Percentiles rank a stretch among this genome's conserved stretches.
Evolutionary conservation across 179 eudicot genomes (phyloP).

Genomic region (Vitellaria paradoxa): DNA sequence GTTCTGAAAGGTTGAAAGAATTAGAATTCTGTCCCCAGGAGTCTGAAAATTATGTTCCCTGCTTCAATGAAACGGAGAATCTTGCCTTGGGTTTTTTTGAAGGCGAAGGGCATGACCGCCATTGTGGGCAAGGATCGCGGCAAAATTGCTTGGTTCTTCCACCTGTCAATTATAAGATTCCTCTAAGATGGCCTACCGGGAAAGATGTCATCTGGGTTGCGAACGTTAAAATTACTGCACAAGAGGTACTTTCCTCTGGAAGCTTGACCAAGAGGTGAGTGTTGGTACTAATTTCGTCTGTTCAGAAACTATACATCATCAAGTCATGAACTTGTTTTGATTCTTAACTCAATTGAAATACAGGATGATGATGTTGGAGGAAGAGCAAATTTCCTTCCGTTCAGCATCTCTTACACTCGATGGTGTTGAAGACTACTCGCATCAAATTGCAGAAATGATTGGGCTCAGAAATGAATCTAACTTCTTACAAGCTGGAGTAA

Average conservation of each 20-base stretch:
- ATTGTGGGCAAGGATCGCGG: slow-evolving; percentile 40
- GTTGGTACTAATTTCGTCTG: slow-evolving; percentile 5
- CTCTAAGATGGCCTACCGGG: slow-evolving; percentile 96
- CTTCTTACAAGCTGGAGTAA: slow-evolving; percentile 85
- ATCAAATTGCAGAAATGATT: slow-evolving; percentile 98
- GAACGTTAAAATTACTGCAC: slow-evolving; percentile 89
- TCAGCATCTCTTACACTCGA: slow-evolving; percentile 80
- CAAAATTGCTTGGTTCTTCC: slow-evolving; percentile 69
- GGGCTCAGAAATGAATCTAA: slow-evolving; percentile 88
- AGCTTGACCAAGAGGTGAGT: slow-evolving; percentile 91
- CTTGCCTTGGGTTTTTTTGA: slow-evolving; percentile 50
- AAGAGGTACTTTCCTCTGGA: slow-evolving; percentile 95
- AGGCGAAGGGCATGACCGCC: slow-evolving; percentile 64
- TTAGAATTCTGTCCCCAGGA: slow-evolving; percentile 66
- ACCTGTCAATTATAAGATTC: slow-evolving; percentile 70
- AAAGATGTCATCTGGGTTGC: slow-evolving; percentile 95
- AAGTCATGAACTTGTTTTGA: slow-evolving; percentile 4
- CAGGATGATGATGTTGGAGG: slow-evolving; percentile 99
- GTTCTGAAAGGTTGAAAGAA: slow-evolving; percentile 66
- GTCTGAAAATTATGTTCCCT: slow-evolving; percentile 76
- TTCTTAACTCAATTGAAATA: slow-evolving; percentile 11
- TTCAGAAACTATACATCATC: background rate
- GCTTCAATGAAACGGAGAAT: slow-evolving; percentile 72
- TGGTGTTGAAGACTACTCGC: slow-evolving; percentile 93
- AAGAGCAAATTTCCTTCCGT: slow-evolving; percentile 91